Evolutionary conservation across 1,284 basidiomycete species (phyloP), one percentile per base, ranked within the genome.

Genomic region (Cutaneotrichosporon sp.): DNA sequence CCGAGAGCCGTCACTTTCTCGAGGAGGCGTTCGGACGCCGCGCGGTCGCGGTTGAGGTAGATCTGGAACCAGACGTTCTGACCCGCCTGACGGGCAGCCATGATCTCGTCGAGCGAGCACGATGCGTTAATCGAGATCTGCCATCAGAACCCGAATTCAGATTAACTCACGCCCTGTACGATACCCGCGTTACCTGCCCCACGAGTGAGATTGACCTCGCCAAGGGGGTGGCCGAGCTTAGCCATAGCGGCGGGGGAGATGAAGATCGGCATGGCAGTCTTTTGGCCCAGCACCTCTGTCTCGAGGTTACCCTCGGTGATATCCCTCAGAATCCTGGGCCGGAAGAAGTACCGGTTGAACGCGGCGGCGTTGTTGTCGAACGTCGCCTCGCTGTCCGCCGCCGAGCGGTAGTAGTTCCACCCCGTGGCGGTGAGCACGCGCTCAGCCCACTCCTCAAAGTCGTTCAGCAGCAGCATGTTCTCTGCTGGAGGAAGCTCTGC

Each of bases 161-260:
- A 16, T 14, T 61, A 1, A 73, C 80, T 68, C 58, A 82, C 89
- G 85, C 91, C 92, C 75, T 96, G 92, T 58, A 93, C 89, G 66
- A 94, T 88, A 31, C 86, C 85, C 2, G 86, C 85, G 56, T 84
- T 82, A n/a, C 84, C 86, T 6, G 88, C 88, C 2, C 88, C 93
- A 56, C 83, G 84, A 2, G 90, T 90, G 64, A 96, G 87, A 79
- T 94, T 95, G 52, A 86, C 83, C 81, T 97, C 93, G 18, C 92
- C 92, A 81, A 87, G 81, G 2, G 93, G 93, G 75, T 97, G 93
- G 1, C 92, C 92, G 4, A 96, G 84, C 72, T 89, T 90, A n/a
- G 92, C 92, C 68, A 95, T 87, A 5, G 92, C 93, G 0, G 84
- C 90, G 14, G 90, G 91, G 53, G 87, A 88, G 56, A 92, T 90